Conservation (phyloP, 805 yeast species). For the Sugiyamaella floridensis region DNA sequence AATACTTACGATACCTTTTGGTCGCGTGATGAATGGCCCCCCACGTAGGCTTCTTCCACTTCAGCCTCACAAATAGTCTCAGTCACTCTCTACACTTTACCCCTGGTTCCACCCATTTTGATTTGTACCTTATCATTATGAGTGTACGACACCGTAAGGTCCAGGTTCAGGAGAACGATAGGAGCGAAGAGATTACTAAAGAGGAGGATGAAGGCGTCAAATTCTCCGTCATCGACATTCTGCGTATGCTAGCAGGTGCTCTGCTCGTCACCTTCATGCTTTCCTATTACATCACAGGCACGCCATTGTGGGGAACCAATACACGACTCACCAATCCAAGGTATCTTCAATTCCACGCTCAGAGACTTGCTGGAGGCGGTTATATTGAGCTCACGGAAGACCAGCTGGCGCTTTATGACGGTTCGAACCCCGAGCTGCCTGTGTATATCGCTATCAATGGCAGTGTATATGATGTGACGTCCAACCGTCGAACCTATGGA, state of each 20-base stretch:
- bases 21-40: no score
- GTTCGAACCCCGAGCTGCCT: slow-evolving; percentile 42
- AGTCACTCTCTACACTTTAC: neutral
- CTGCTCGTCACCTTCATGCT: slow-evolving; percentile 40
- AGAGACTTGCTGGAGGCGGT: slow-evolving; percentile 10
- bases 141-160: neutral
- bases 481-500: slow-evolving; percentile 47
- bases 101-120: neutral
- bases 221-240: slow-evolving; percentile 29
- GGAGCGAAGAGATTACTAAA: neutral
- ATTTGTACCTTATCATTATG: neutral
- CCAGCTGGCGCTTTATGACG: slow-evolving; percentile 46
- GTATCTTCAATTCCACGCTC: slow-evolving; percentile 33
- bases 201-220: slow-evolving; percentile 1
- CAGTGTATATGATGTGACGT: slow-evolving; percentile 56
- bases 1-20: no score
- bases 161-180: neutral
- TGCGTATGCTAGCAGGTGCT: slow-evolving; percentile 42
- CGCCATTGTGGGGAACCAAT: slow-evolving; percentile 54
- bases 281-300: slow-evolving; percentile 54
- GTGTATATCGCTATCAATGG: slow-evolving; percentile 56
- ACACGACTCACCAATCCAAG: slow-evolving; percentile 43
- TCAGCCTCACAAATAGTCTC: no score
- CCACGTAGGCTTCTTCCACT: no score
- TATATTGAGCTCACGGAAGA: slow-evolving; percentile 36